Evolutionary conservation across 2,329 filamentous ascomycete species (phyloP).

Genomic region (Fusarium torulosum): DNA sequence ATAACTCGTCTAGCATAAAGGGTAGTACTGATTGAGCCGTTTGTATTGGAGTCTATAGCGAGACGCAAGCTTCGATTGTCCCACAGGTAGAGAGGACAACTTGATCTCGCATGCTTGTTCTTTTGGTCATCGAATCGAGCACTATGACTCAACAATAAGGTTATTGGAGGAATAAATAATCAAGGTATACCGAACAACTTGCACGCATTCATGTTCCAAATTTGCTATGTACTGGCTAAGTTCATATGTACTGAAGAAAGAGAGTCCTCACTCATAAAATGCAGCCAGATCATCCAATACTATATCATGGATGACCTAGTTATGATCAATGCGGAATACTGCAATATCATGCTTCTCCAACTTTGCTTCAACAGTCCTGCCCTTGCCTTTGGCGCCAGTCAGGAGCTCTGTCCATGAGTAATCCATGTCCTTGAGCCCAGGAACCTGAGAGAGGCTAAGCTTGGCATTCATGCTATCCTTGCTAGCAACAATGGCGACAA

Average conservation of each 20-base stretch:
- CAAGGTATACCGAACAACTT: not conserved
- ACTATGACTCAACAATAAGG: not conserved
- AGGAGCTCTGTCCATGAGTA: conserved; percentile 29
- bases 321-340: conserved; percentile 21
- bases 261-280: not conserved
- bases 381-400: conserved; percentile 25
- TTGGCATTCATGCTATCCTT: conserved; percentile 17
- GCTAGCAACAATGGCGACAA: conserved; percentile 25
- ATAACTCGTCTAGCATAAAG: too few species aligned
- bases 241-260: not conserved
- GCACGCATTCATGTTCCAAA: not conserved
- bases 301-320: not conserved
- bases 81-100: too few species aligned
- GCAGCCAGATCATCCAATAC: not conserved
- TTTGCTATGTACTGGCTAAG: not conserved
- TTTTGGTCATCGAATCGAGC: not conserved
- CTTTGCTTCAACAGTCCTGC: conserved; percentile 19
- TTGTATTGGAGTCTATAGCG: too few species aligned
- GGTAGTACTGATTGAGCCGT: too few species aligned
- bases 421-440: conserved; percentile 18
- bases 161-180: not conserved
- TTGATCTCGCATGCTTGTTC: too few species aligned
- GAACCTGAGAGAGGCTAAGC: conserved; percentile 26
- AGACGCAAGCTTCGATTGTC: too few species aligned
- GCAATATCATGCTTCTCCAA: conserved; percentile 24